Base-by-base conservation (phyloP, 2,329 filamentous ascomycete species). In the Lithohypha guttulata region DNA sequence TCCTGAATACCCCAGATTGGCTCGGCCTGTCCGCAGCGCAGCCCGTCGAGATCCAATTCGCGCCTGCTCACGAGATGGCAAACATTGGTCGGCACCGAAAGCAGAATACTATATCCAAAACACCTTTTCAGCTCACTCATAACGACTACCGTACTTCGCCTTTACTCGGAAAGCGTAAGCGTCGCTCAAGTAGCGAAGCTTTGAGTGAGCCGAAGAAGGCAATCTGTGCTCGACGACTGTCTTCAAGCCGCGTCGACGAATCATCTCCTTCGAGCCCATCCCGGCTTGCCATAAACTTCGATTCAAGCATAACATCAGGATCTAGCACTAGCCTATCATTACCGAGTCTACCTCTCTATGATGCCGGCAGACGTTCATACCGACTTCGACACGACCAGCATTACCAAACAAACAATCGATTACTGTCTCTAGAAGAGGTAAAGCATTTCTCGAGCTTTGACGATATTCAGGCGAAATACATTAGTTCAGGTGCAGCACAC, bases 51-150 rank as follows among this genome's bases (percentile, higher is more conserved):
- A 33, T 33, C 9, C 14, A 19, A 11, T 33, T 27, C n/a, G 2
- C 37, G 18, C 28, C 37, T 27, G 29, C 37, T 7, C 11, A 21
- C 7, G 20, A 33, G 14, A 26, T 40, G 37, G 13, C 29, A n/a
- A 40, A 34, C n/a, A 27, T 40, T 28, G 37, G 37, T 7, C n/a
- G 29, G 14, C 28, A 34, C 13, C 17, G 37, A 26, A 40, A 34
- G 30, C 26, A 7, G 7, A 13, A 39, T 3, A 4, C 4, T 27
- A 9, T 11, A 13, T 7, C 20, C 6, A 15, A 20, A 35, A 13
- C 33, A 25, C 15, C 4, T 14, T 13, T 23, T n/a, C 21, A 22
- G 11, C 8, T 6, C 18, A 15, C 15, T 7, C n/a, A 21, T 13
- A 10, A 14, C 13, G 10, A 35, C n/a, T 6, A 13, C 3, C 7